phyloP scores from a whole-genome alignment of 106 monocot genomes.

The Allium sativum region DNA sequence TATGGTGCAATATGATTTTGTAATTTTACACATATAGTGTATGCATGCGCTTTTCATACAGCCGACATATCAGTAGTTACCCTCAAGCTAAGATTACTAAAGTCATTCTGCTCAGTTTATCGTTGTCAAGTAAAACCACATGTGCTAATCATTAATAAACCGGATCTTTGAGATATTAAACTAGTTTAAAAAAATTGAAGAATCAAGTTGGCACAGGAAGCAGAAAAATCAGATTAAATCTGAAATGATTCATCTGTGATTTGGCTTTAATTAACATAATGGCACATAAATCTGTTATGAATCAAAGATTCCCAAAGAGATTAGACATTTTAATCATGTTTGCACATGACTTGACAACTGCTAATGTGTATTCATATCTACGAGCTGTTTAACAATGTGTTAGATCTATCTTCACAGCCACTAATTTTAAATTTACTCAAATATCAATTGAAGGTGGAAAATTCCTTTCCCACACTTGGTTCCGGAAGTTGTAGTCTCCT shows the following conservation, averaged over 20 bases:
- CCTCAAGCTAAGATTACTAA: too few species aligned
- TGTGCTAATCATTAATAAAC: not conserved
- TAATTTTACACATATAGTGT: too few species aligned
- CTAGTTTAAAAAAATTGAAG: too few species aligned
- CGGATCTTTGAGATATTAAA: too few species aligned
- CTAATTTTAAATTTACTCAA: not conserved
- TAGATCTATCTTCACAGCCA: not conserved
- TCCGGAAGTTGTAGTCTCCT: too few species aligned
- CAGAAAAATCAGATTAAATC: not conserved
- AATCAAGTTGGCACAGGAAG: not conserved
- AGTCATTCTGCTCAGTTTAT: too few species aligned
- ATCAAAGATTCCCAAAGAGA: not conserved
- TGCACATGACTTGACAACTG: conserved; percentile 1
- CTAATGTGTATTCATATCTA: not conserved
- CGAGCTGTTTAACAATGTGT: not conserved
- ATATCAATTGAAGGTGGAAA: too few species aligned
- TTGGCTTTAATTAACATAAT: not conserved
- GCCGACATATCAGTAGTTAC: too few species aligned
- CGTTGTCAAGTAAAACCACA: not conserved
- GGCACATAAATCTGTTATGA: too few species aligned
- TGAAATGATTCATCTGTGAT: not conserved
- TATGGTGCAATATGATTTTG: too few species aligned
- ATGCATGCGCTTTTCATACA: too few species aligned
- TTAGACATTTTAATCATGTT: not conserved
- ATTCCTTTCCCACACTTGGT: too few species aligned